Evolutionary conservation across 495 filamentous ascomycete species (phyloP).

Genomic region (Podospora pseudoanserina): DNA sequence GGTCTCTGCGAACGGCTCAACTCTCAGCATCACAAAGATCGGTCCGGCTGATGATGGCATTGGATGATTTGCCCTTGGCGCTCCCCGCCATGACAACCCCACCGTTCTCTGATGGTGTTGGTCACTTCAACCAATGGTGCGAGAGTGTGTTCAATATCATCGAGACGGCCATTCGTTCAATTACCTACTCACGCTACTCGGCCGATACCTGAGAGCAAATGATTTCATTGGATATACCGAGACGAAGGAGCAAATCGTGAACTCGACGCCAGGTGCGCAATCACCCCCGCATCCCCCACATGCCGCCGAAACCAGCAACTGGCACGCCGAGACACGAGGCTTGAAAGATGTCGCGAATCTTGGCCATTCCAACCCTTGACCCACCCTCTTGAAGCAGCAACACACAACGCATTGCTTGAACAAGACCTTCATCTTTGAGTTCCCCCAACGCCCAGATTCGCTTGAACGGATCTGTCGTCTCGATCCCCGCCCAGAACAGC

Average conservation of each 20-base stretch:
- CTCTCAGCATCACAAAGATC: neutral
- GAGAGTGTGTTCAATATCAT: neutral
- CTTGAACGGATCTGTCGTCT: constrained; percentile 34
- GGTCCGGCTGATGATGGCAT: neutral
- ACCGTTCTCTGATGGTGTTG: neutral
- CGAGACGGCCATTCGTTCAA: neutral
- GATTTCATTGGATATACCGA: neutral
- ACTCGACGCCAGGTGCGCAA: neutral
- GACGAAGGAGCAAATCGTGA: neutral
- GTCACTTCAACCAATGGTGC: constrained; percentile 3
- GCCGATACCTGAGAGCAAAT: neutral
- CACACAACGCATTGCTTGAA: constrained; percentile 11
- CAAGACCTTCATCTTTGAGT: constrained; percentile 32
- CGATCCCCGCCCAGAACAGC: constrained; percentile 45
- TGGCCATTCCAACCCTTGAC: constrained; percentile 17
- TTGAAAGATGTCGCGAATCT: constrained; percentile 20
- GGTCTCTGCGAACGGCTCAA: neutral
- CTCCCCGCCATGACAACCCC: neutral
- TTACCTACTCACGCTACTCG: neutral
- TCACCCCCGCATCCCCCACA: neutral
- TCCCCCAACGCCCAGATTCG: constrained; percentile 41
- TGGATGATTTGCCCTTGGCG: neutral
- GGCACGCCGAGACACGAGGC: constrained; percentile 5
- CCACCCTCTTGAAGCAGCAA: constrained; percentile 13
- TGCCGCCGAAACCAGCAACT: constrained; percentile 1